Percentiles rank a stretch among this genome's conserved stretches.
Evolutionary conservation across 2,329 filamentous ascomycete species (phyloP).

Genomic region (Apiospora rasikravindrae): DNA sequence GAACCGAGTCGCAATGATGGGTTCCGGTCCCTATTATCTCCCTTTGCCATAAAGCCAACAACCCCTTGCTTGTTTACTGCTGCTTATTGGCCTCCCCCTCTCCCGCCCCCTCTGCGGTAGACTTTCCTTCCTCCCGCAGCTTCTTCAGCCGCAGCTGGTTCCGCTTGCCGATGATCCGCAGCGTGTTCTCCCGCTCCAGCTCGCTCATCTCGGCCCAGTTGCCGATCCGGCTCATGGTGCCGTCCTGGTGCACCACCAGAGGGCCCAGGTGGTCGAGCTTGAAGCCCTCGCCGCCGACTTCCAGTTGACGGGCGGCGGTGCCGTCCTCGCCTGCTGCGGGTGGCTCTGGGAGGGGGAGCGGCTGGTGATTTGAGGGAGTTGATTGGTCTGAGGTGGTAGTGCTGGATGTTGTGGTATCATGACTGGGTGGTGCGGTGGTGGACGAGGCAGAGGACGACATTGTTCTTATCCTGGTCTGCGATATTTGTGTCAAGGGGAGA

Average conservation of each 20-base stretch:
- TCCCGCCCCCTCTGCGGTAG: neutral
- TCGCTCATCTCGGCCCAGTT: constrained; percentile 78
- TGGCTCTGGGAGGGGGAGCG: constrained; percentile 29
- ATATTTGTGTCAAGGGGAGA: too few species aligned
- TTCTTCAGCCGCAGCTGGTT: constrained; percentile 66
- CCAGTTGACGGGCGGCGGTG: constrained; percentile 27
- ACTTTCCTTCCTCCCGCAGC: constrained; percentile 44
- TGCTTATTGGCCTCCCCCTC: neutral
- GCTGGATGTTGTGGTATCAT: neutral
- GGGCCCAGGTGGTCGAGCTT: constrained; percentile 73
- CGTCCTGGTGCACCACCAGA: constrained; percentile 75
- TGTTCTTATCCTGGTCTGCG: neutral
- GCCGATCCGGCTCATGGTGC: constrained; percentile 70
- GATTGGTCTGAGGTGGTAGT: neutral
- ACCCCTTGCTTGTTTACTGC: neutral
- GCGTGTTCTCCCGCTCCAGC: constrained; percentile 68
- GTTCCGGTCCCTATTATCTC: neutral
- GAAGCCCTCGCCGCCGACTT: constrained; percentile 49
- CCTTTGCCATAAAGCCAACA: too few species aligned
- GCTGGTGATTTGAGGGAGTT: neutral
- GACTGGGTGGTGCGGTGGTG: neutral
- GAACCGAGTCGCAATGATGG: neutral
- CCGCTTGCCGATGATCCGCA: constrained; percentile 70
- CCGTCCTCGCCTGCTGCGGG: constrained; percentile 25
- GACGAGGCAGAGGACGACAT: neutral